Conservation (phyloP, 768 basidiomycete genomes). For the Grammothele lineata region DNA sequence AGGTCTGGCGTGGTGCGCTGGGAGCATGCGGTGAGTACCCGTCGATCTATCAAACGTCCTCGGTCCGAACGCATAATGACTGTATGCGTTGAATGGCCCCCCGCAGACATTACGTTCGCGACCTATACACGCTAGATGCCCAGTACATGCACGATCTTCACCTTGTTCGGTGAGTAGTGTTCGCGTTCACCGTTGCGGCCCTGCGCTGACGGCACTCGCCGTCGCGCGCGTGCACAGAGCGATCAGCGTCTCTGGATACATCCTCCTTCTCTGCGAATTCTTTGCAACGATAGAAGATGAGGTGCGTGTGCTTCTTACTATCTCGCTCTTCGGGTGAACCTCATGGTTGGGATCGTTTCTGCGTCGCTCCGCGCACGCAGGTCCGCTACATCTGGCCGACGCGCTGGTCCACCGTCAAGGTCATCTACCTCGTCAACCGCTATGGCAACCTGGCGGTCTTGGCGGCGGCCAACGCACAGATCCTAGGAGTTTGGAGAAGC, state of each 20-base stretch:
- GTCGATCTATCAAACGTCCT: background rate
- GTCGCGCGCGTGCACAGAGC: background rate
- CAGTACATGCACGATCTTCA: constrained; percentile 7
- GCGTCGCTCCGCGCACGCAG: too few relatives aligned
- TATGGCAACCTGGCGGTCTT: constrained; percentile 11
- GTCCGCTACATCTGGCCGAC: constrained; percentile 15
- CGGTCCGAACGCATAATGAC: too few relatives aligned
- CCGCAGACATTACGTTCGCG: background rate
- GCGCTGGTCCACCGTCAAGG: constrained; percentile 13
- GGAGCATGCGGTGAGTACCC: background rate
- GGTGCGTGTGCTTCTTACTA: background rate
- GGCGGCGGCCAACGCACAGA: constrained; percentile 3
- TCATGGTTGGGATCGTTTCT: background rate
- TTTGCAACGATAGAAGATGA: constrained; percentile 8
- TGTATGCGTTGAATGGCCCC: too few relatives aligned
- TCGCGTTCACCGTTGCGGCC: background rate
- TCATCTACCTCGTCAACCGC: constrained; percentile 14
- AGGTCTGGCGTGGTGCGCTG: background rate
- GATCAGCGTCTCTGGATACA: constrained; percentile 6
- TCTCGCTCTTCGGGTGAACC: background rate
- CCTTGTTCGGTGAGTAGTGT: constrained; percentile 3
- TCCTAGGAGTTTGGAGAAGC: constrained; percentile 7
- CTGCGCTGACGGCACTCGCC: background rate
- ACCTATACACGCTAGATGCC: constrained; percentile 6
- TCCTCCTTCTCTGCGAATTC: constrained; percentile 10